phyloP scores from a whole-genome alignment of 805 yeast genomes.

The Kodamaea hsintzibuensis region DNA sequence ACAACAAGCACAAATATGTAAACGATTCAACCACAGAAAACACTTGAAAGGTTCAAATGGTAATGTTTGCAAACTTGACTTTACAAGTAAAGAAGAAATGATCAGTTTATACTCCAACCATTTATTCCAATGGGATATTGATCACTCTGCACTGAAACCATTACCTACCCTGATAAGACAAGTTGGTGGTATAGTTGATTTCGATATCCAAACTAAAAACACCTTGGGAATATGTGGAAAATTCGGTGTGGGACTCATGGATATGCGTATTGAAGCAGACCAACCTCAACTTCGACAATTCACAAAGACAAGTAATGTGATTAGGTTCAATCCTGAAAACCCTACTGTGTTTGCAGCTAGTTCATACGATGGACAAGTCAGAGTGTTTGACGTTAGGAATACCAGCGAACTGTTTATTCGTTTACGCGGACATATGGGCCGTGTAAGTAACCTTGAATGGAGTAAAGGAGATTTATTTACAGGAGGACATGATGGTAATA shows the following conservation, averaged over 20 bases:
- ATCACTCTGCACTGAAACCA: slow-evolving; percentile 44
- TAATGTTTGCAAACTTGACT: slow-evolving; percentile 28
- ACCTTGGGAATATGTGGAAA: slow-evolving; percentile 65
- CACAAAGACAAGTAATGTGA: slow-evolving; percentile 4
- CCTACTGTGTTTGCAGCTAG: slow-evolving; percentile 66
- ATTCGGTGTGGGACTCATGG: slow-evolving; percentile 75
- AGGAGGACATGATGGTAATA: slow-evolving; percentile 64
- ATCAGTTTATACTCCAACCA: slow-evolving; percentile 67
- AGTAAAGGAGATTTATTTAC: slow-evolving; percentile 52
- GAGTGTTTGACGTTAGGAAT: slow-evolving; percentile 76
- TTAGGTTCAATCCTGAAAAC: slow-evolving; percentile 42
- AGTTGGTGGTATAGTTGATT: slow-evolving; percentile 46
- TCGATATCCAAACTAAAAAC: slow-evolving; percentile 43
- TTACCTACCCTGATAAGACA: slow-evolving; percentile 25
- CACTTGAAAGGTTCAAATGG: slow-evolving; percentile 44
- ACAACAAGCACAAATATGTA: slow-evolving; percentile 67
- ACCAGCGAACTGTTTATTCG: slow-evolving; percentile 50
- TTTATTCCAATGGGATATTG: slow-evolving; percentile 75
- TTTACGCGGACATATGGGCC: slow-evolving; percentile 56
- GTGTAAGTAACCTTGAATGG: slow-evolving; percentile 64
- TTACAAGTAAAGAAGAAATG: slow-evolving; percentile 44
- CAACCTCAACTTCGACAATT: background rate
- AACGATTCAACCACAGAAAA: slow-evolving; percentile 75
- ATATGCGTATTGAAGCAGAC: slow-evolving; percentile 46
- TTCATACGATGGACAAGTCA: slow-evolving; percentile 54